Evolutionary conservation across 176 grass and related monocot genomes (phyloP), one percentile per base, ranked within the genome.

Genomic region (Zea mays): DNA sequence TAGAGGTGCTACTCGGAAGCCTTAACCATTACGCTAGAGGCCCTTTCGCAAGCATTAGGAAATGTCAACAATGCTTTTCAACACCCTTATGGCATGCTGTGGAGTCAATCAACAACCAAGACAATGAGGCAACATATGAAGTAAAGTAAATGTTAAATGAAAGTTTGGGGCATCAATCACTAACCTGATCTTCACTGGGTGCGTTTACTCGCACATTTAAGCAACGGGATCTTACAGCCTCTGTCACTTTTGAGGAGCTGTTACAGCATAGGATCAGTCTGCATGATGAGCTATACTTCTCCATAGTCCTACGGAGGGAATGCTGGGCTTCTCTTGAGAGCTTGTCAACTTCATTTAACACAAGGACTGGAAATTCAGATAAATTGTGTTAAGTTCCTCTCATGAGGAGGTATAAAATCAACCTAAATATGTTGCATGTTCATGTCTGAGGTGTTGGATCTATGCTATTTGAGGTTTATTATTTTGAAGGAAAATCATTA

Each of bases 291-390:
- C 96, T 99, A 72, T 99, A 99, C 66, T 99, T 99, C 67, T 99
- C 96, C 96, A 95, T 99, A 67, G 92, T 99, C 63, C 96, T 88
- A 60, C 92, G 92, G 37, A 99, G 90, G 45, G 96, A 99, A 85
- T 99, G 96, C 52, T 99, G 96, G 10, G 92, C 96, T 84, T 99
- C 96, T 54, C 96, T 89, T 63, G 96, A 95, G 40, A 99, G 81
- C 78, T 99, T 99, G 71, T 99, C 96, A 34, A 99, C 90, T 90
- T 99, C 92, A 92, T 99, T 99, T 61, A 99, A 79, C 42, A 99
- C 83, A 8, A 99, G 77, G 11, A 95, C 96, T 99, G 83, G 67
- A 88, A 84, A 41, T 82, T 69, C 51, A 72, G 10, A 65, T 3
- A 52, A 51, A 65, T 6, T 10, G 10, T 37, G 57, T 65, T 84